Percentiles rank a stretch among this genome's conserved stretches.
Conservation (phyloP, 352 stramenopile species). For the Pythium aquatile region DNA sequence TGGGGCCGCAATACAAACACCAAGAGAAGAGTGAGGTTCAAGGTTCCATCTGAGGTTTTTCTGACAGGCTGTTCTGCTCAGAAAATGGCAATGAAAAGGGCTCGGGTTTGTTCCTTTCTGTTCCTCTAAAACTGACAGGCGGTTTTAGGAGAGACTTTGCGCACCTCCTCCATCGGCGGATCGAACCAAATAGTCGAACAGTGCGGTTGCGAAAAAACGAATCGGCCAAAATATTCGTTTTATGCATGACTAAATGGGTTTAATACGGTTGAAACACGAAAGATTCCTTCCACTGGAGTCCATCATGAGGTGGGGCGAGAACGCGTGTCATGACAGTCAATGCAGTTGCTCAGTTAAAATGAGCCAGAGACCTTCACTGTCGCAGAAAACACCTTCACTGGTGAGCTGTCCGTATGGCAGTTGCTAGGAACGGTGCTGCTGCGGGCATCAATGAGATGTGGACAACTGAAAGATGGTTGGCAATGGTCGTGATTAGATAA, state of each 20-base stretch:
- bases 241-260: not conserved
- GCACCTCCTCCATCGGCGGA: not conserved
- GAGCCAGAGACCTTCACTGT: constrained; percentile 3
- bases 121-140: constrained; percentile 24
- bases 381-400: not conserved
- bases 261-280: constrained; percentile 11
- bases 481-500: constrained; percentile 10
- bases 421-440: not conserved
- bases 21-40: constrained; percentile 25
- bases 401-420: not conserved
- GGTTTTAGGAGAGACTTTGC: constrained; percentile 18
- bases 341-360: not conserved
- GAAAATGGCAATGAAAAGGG: constrained; percentile 15
- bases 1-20: constrained; percentile 18
- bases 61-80: constrained; percentile 12
- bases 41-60: constrained; percentile 27
- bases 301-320: constrained; percentile 2
- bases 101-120: constrained; percentile 11
- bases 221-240: not conserved
- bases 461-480: not conserved
- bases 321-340: constrained; percentile 20
- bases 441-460: not conserved
- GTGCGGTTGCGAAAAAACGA: not conserved
- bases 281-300: constrained; percentile 9
- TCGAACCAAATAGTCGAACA: not conserved